Percentiles rank a stretch among this genome's conserved stretches.
Conservation (phyloP, 2,329 filamentous ascomycete genomes). For the Sporothrix mexicana region DNA sequence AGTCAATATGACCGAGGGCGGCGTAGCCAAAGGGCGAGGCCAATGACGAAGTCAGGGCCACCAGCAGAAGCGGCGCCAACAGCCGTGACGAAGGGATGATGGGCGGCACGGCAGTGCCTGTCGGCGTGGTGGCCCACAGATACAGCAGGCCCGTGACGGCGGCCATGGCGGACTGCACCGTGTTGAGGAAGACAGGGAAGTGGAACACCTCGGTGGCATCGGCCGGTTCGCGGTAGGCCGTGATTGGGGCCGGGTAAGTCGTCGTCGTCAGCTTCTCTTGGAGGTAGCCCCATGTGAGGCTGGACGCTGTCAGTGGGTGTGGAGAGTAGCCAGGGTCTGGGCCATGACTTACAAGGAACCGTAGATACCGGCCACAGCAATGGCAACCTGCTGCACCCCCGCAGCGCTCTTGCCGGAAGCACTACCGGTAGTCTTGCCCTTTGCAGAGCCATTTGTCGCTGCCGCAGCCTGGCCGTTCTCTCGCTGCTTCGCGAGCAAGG, state of each 20-base stretch:
- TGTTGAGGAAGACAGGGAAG: slow-evolving; percentile 94
- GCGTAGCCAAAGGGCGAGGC: slow-evolving; percentile 97
- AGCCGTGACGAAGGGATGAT: slow-evolving; percentile 81
- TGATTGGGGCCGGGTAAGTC: slow-evolving; percentile 66
- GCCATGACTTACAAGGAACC: slow-evolving; percentile 78
- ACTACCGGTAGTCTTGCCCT: slow-evolving; percentile 38
- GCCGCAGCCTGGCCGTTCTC: slow-evolving; percentile 35
- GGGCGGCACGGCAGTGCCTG: slow-evolving; percentile 57
- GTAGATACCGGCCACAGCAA: slow-evolving; percentile 95
- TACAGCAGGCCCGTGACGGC: slow-evolving; percentile 83
- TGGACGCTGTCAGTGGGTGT: slow-evolving; percentile 44
- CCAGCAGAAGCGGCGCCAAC: slow-evolving; percentile 77
- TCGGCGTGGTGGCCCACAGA: slow-evolving; percentile 68
- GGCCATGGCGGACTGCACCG: slow-evolving; percentile 89
- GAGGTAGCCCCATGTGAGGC: slow-evolving; percentile 93
- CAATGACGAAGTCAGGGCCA: slow-evolving; percentile 85
- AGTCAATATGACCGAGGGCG: slow-evolving; percentile 90
- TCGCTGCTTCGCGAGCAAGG: slow-evolving; percentile 37
- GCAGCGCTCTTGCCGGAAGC: slow-evolving; percentile 40
- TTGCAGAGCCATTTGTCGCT: slow-evolving; percentile 42
- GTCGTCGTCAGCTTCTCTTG: slow-evolving; percentile 98
- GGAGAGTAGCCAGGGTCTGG: neutral
- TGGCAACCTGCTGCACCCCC: slow-evolving; percentile 75
- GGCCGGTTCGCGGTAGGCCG: slow-evolving; percentile 45
- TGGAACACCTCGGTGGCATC: slow-evolving; percentile 76